phyloP scores from a whole-genome alignment of 306 rosid genomes.

The Echinosophora koreensis region DNA sequence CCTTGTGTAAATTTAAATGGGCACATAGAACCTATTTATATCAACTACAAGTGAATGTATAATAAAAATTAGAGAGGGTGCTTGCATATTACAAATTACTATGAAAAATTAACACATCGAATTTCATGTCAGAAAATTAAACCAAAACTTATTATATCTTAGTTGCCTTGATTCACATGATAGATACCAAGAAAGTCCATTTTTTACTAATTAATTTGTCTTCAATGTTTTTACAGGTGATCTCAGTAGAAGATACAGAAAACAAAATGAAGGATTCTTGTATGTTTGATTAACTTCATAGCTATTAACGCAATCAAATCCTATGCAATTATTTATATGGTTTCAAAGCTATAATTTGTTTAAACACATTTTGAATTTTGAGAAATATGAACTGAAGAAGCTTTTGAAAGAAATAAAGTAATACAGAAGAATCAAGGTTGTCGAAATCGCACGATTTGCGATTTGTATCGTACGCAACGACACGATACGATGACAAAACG shows the following conservation, averaged over 20 bases:
- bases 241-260: constrained; percentile 21
- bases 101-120: not conserved
- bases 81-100: constrained; percentile 12
- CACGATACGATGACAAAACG: no score
- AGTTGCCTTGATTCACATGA: constrained; percentile 15
- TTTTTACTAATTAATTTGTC: not conserved
- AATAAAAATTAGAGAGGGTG: constrained; percentile 6
- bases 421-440: no score
- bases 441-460: no score
- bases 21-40: not conserved
- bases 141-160: constrained; percentile 10
- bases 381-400: constrained; percentile 19
- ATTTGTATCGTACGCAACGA: no score
- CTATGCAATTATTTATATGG: constrained; percentile 19
- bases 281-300: constrained; percentile 23
- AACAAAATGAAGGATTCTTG: not conserved
- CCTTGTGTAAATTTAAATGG: constrained; percentile 16
- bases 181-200: not conserved
- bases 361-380: not conserved
- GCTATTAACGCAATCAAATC: constrained; percentile 25
- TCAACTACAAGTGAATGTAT: not conserved
- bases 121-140: constrained; percentile 32
- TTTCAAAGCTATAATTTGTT: constrained; percentile 16
- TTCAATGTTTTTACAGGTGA: constrained; percentile 13
- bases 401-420: constrained; percentile 21